phyloP scores from a whole-genome alignment of 2,329 filamentous ascomycete species.

The Simplicillium aogashimaense region DNA sequence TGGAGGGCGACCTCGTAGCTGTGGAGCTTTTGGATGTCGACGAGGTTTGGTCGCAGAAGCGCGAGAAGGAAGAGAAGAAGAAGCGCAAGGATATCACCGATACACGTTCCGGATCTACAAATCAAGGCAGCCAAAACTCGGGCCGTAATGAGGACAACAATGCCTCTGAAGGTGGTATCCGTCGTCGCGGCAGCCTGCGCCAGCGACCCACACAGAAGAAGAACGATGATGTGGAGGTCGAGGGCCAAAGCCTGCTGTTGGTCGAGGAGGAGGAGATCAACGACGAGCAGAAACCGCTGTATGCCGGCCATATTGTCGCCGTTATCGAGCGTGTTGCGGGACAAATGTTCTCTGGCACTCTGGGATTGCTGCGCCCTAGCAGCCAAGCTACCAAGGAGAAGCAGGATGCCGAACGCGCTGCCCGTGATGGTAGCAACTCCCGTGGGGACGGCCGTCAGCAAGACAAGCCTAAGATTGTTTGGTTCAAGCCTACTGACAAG shows the following conservation, averaged over 20 bases:
- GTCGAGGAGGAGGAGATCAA: conserved; percentile 99
- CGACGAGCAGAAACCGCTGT: conserved; percentile 94
- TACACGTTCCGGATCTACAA: conserved; percentile 67
- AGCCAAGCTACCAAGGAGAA: conserved; percentile 99
- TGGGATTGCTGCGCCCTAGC: conserved; percentile 87
- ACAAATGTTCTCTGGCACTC: conserved; percentile 97
- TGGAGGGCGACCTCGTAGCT: conserved; percentile 92
- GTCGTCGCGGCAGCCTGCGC: conserved; percentile 85
- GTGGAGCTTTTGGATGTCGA: conserved; percentile 95
- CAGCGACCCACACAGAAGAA: conserved; percentile 99
- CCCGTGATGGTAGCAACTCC: conserved; percentile 66
- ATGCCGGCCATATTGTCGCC: conserved; percentile 92
- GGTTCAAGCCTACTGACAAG: conserved; percentile 99
- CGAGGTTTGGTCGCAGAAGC: conserved; percentile 97
- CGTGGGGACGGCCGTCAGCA: conserved; percentile 71
- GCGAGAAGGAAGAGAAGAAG: conserved; percentile 99
- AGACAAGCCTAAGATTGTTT: conserved; percentile 99
- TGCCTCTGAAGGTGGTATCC: conserved; percentile 71
- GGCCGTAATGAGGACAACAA: conserved; percentile 52
- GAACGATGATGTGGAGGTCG: conserved; percentile 98
- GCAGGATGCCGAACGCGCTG: conserved; percentile 91
- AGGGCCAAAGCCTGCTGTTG: conserved; percentile 90
- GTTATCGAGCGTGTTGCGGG: conserved; percentile 95
- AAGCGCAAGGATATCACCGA: conserved; percentile 99
- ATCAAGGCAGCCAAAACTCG: conserved; percentile 56